Conservation (phyloP, 1,139 yeast species). For the Lodderomyces beijingensis region DNA sequence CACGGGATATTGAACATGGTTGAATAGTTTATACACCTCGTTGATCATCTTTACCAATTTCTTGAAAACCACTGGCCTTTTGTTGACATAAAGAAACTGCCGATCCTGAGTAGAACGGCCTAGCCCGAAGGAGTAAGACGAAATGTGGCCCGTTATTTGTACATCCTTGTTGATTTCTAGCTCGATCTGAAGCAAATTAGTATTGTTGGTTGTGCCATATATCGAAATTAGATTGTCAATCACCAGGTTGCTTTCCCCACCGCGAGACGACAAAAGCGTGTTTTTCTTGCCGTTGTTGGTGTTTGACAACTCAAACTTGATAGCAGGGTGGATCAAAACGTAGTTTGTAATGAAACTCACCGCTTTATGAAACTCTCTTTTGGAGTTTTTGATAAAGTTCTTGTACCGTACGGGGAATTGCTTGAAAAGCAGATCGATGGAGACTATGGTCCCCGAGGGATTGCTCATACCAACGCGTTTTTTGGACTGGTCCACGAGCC, state of each 20-base stretch:
- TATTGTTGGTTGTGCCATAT: conserved; percentile 63
- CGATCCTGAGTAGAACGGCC: conserved; percentile 61
- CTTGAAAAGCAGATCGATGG: conserved; percentile 51
- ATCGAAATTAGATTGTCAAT: conserved; percentile 59
- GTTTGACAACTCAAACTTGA: conserved; percentile 59
- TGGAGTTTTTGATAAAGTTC: conserved; percentile 64
- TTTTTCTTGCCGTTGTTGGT: conserved; percentile 38
- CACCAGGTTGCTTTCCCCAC: conserved; percentile 28
- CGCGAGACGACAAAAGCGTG: conserved; percentile 48
- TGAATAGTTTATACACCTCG: conserved; percentile 68
- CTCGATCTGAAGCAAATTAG: conserved; percentile 51
- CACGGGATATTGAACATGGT: conserved; percentile 72
- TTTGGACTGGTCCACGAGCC: conserved; percentile 27
- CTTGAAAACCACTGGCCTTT: conserved; percentile 66
- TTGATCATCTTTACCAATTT: conserved; percentile 57
- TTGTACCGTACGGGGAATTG: conserved; percentile 70
- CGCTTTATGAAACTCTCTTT: conserved; percentile 68
- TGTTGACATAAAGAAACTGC: conserved; percentile 70
- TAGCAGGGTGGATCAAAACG: conserved; percentile 54
- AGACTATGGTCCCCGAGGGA: conserved; percentile 53
- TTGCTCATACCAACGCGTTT: conserved; percentile 43
- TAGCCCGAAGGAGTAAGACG: conserved; percentile 73
- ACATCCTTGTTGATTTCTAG: conserved; percentile 26
- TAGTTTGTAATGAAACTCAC: conserved; percentile 62
- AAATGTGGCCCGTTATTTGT: conserved; percentile 55